Percentiles rank a stretch among this genome's conserved stretches.
Conservation (phyloP, 1,284 basidiomycete species). For the Boletus hoseneyae region DNA sequence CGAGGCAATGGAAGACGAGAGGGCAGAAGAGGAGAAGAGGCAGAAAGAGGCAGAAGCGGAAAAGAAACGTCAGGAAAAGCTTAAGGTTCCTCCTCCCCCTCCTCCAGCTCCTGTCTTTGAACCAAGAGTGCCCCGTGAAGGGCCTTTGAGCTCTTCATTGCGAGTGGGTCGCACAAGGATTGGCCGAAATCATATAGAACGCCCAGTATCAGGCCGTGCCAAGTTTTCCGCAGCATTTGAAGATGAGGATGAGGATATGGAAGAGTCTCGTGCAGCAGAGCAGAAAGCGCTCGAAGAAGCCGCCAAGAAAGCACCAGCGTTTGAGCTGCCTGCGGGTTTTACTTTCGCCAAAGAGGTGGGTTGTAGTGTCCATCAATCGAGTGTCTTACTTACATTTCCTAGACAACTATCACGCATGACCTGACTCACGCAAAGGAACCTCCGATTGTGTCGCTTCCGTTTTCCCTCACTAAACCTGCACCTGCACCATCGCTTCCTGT, state of each 20-base stretch:
- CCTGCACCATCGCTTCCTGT: slow-evolving; percentile 8
- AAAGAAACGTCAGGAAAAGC: slow-evolving; percentile 21
- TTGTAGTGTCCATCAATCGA: slow-evolving; percentile 12
- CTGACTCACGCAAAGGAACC: slow-evolving; percentile 55
- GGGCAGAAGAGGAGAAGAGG: slow-evolving; percentile 24
- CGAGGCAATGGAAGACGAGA: slow-evolving; percentile 36
- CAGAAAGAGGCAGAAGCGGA: slow-evolving; percentile 20
- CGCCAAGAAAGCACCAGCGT: slow-evolving; percentile 51
- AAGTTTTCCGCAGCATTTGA: slow-evolving; percentile 68
- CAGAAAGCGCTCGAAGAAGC: slow-evolving; percentile 48
- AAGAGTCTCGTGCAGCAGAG: slow-evolving; percentile 42
- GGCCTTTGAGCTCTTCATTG: slow-evolving; percentile 48
- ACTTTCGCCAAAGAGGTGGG: slow-evolving; percentile 63
- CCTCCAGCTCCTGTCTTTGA: slow-evolving; percentile 24
- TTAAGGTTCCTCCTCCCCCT: slow-evolving; percentile 26
- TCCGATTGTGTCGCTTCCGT: slow-evolving; percentile 60
- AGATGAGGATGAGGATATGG: slow-evolving; percentile 53
- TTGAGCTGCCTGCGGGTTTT: slow-evolving; percentile 61
- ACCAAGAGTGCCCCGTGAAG: slow-evolving; percentile 21
- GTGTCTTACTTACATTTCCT: slow-evolving; percentile 16
- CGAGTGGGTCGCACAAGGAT: slow-evolving; percentile 61
- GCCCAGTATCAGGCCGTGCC: slow-evolving; percentile 40
- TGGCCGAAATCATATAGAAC: slow-evolving; percentile 50
- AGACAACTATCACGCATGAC: slow-evolving; percentile 36
- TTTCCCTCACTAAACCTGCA: slow-evolving; percentile 50